phyloP scores from a whole-genome alignment of 768 basidiomycete genomes.

The Tricholoma matsutake region DNA sequence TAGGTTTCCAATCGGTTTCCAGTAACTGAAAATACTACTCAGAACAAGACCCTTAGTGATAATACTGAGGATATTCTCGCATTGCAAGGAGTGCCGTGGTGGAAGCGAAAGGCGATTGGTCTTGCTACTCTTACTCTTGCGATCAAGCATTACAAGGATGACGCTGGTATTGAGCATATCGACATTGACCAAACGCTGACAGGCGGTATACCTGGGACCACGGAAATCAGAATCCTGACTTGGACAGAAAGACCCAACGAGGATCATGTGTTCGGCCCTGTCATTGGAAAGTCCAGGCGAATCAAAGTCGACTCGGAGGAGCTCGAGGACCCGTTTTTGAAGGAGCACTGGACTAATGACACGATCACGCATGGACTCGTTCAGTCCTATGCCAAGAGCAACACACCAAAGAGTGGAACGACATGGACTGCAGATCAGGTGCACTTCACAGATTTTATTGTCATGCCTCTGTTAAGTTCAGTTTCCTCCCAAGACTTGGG shows the following conservation, averaged over 20 bases:
- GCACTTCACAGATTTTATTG: constrained; percentile 5
- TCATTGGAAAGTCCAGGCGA: constrained; percentile 54
- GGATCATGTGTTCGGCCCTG: constrained; percentile 60
- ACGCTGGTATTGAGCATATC: constrained; percentile 57
- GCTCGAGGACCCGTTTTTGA: constrained; percentile 42
- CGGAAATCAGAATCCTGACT: constrained; percentile 54
- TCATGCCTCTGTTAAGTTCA: background rate
- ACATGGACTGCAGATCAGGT: constrained; percentile 70
- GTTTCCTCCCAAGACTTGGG: constrained; percentile 47
- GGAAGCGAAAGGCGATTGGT: constrained; percentile 60
- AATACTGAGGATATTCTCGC: constrained; percentile 58
- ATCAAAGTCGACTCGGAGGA: constrained; percentile 38
- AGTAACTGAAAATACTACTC: background rate
- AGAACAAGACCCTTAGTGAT: constrained; percentile 73
- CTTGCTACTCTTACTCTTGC: constrained; percentile 54
- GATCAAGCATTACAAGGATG: constrained; percentile 65
- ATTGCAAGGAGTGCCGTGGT: constrained; percentile 73
- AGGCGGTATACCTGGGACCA: constrained; percentile 56
- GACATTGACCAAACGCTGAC: constrained; percentile 64
- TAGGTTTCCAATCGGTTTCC: background rate
- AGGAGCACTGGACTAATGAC: constrained; percentile 39
- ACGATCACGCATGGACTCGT: constrained; percentile 42
- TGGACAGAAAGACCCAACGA: constrained; percentile 52
- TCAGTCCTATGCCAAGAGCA: constrained; percentile 50
- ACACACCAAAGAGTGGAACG: constrained; percentile 57